Evolutionary conservation across 139 green algal genomes (phyloP).

Genomic region (Dunaliella primolecta): DNA sequence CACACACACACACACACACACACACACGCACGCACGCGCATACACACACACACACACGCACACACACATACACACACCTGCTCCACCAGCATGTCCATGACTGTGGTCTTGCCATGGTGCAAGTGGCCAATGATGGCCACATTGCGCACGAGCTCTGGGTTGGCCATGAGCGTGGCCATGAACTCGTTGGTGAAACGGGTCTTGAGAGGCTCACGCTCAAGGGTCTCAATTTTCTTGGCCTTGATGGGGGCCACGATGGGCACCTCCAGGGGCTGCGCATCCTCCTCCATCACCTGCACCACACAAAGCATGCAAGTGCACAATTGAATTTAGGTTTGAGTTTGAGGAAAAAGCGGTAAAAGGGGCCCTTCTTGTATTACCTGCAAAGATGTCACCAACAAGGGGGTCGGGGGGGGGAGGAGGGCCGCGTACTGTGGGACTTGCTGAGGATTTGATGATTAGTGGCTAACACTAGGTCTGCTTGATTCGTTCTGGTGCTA

Average conservation of each 20-base stretch:
- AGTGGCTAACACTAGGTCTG: too few species aligned
- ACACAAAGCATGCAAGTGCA: not conserved
- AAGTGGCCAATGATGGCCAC: constrained; percentile 91
- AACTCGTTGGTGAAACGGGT: constrained; percentile 77
- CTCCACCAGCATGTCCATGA: constrained; percentile 98
- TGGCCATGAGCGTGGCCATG: constrained; percentile 72
- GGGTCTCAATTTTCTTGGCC: constrained; percentile 52
- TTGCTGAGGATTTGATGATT: too few species aligned
- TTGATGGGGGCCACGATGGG: constrained; percentile 93
- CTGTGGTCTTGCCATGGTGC: constrained; percentile 95
- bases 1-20: constrained; percentile 4
- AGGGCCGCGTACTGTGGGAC: too few species aligned
- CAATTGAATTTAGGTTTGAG: too few species aligned
- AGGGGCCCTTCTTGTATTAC: too few species aligned
- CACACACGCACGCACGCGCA: not conserved
- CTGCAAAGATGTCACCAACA: too few species aligned
- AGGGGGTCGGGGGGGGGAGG: too few species aligned
- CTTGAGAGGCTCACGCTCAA: constrained; percentile 54
- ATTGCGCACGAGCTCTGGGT: constrained; percentile 85
- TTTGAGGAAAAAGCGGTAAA: too few species aligned
- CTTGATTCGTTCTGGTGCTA: too few species aligned
- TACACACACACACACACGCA: not conserved
- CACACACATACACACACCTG: constrained; percentile 54
- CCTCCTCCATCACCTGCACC: constrained; percentile 91
- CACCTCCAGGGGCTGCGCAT: constrained; percentile 94